Base-by-base conservation (phyloP, 768 basidiomycete species). In the Gloeopeniophorella convolvens region DNA sequence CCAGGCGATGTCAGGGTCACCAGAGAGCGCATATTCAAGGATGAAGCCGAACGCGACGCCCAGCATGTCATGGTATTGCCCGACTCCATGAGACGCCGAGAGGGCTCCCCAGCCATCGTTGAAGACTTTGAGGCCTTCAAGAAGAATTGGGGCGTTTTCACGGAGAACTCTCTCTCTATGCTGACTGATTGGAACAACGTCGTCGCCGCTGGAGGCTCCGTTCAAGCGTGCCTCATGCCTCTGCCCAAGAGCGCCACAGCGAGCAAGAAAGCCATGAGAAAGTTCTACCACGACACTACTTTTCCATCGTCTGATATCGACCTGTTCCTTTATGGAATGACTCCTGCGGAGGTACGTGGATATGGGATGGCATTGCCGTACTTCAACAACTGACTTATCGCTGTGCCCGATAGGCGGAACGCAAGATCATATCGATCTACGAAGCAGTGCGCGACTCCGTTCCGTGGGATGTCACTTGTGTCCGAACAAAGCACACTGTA, bases 391-490 rank as follows among this genome's bases (percentile, higher is more conserved):
- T 15, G 12, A 51, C 27, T 7, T 6, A 1, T 15, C 23, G n/a
- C 21, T 21, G 26, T 45, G n/a, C 15, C 11, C 7, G 37, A 75
- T 20, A 57, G 75, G 82, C 81, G 0, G 80, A 83, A 57, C 70
- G 63, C 44, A 82, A 82, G 70, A 79, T 80, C 54, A 65, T 71
- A 42, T 51, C 65, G 27, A 81, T 83, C 27, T 83, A 78, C 56
- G 77, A 81, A 57, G 80, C 80, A 5, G 77, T 84, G 20, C 69
- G 80, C 18, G 79, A 82, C 59, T 78, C 79, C 9, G 74, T 83
- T 30, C 79, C 80, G 23, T 82, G 80, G 80, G 82, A 82, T 60
- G 77, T 80, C 13, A 82, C 80, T 24, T 82, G 79, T 43, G 75
- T 83, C 48, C 74, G 80, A 33, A 79, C 79, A 49, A 82, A 79